Evolutionary conservation across 2,329 filamentous ascomycete species (phyloP), one percentile per base, ranked within the genome.

Genomic region (Incumbomyces lentus): DNA sequence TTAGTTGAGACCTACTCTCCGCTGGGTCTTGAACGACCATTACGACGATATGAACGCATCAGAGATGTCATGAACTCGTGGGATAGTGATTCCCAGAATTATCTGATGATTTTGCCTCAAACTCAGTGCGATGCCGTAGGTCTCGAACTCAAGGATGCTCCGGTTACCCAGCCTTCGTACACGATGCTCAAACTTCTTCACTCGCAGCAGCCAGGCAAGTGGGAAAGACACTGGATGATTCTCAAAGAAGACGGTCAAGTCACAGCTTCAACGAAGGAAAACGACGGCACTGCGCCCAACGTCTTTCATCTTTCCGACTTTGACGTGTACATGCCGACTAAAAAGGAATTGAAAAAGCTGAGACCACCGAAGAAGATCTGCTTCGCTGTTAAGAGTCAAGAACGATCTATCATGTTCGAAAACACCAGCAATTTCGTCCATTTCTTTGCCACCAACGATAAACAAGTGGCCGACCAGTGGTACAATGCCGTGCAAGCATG

Each of bases 41-140:
- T 96, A 19, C 82, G 90, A 34, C 81, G 80, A 33, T 95, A 95
- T 61, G 90, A 96, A 67, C 79, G 79, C 51, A 76, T 96, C 29
- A 79, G 86, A 49, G 86, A 95, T 58, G 78, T 95, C 17, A 77
- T 95, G 74, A 93, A 94, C 62, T 93, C 88, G 0, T 96, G 90
- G 90, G 86, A 94, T 50, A 72, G 75, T 36, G 88, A 95, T 61
- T 71, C 74, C 2, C 82, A 88, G 55, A 92, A 94, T 58, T 72
- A 75, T 6, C 70, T 96, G 12, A 67, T 84, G 14, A 72, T 95
- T 17, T 67, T 82, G 46, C 72, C 81, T 12, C 70, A 74, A 2
- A 62, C 65, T 6, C 56, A 64, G 10, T 61, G 60, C 38, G 60
- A 60, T 3, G 50, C 62, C 4, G 51, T 53, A 7, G 59, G 60